Evolutionary conservation across 2,329 filamentous ascomycete species (phyloP), one percentile per base, ranked within the genome.

Genomic region (Aspergillus ochraceus): DNA sequence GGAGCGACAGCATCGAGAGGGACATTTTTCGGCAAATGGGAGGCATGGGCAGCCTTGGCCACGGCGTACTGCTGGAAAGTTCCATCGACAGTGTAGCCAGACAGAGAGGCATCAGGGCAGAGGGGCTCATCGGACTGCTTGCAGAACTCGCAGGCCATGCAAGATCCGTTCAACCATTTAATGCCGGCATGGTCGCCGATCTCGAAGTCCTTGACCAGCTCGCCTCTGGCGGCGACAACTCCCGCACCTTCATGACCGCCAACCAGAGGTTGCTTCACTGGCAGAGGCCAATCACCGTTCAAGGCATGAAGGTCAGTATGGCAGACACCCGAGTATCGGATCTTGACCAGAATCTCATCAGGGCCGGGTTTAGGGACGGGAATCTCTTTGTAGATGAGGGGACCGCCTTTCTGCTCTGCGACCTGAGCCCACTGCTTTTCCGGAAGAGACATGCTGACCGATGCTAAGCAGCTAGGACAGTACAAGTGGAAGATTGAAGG

Each of bases 1-100:
- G 92, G 92, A 1, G 91, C 85, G 59, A 96, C 83, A 54, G 86
- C 87, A 71, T 93, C 92, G 49, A 97, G 87, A 60, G 86, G 81
- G 63, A 89, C 85, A 17, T 89, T 86, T 77, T 93, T 89, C 66
- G 90, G 90, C 65, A 97, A 89, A 67, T 89, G 87, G 29, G 92
- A 91, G 17, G 95, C 87, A 76, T 96, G 91, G 19, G 89, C 86
- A 17, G 92, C 92, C 77, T 96, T 96, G 67, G 88, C 92, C 67
- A 97, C 86, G 75, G 86, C 87, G 81, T 96, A 97, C 81, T 97
- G 88, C 82, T 97, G 93, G 85, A 97, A 97, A 47, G 88, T 88
- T 32, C 93, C 93, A 74, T 97, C 91, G 73, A 97, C 92, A 4
- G 91, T 96, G 84, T 96, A 97, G 58, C 94, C 94, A 0, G 92